These are phyloP conservation scores for Globisporangium iwayamae DNA, from an alignment of 352 stramenopile genomes.

Conservation along the genomic window DNA sequence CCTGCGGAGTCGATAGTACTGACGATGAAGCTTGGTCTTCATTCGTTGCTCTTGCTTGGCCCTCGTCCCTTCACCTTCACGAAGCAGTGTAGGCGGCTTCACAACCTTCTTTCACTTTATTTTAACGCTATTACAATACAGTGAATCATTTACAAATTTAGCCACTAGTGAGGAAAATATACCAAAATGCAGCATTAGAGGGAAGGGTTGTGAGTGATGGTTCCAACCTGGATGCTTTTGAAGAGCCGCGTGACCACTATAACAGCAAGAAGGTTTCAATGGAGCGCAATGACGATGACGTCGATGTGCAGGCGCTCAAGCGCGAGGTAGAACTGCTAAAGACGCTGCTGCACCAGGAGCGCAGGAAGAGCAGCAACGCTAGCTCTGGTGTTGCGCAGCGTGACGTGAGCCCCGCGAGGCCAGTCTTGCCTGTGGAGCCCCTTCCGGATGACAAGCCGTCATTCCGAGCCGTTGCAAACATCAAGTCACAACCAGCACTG, in stretches of 20 bases:
- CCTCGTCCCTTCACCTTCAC: too few species aligned
- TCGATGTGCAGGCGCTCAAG: slow-evolving; percentile 49
- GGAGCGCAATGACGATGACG: slow-evolving; percentile 12
- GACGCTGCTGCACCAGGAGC: slow-evolving; percentile 39
- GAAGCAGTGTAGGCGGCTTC: too few species aligned
- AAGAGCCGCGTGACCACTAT: too few species aligned
- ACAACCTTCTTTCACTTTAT: too few species aligned
- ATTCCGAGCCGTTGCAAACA: slow-evolving; percentile 1
- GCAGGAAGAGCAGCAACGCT: slow-evolving; percentile 21
- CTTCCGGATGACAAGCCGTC: not conserved
- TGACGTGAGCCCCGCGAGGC: slow-evolving; percentile 8
- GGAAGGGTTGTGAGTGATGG: too few species aligned
- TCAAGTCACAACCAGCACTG: not conserved
- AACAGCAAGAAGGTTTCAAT: not conserved
- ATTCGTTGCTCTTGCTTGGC: too few species aligned
- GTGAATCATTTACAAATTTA: too few species aligned
- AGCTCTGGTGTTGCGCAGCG: not conserved
- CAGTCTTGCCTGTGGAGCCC: slow-evolving; percentile 11
- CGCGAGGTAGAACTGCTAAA: slow-evolving; percentile 51
- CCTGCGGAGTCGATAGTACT: too few species aligned
- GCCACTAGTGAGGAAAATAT: too few species aligned
- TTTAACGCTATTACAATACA: too few species aligned
- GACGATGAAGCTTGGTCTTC: not conserved
- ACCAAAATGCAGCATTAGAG: too few species aligned
- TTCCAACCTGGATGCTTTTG: too few species aligned